Conservation (phyloP, 1,284 basidiomycete species). For the Schizophyllum amplum region DNA sequence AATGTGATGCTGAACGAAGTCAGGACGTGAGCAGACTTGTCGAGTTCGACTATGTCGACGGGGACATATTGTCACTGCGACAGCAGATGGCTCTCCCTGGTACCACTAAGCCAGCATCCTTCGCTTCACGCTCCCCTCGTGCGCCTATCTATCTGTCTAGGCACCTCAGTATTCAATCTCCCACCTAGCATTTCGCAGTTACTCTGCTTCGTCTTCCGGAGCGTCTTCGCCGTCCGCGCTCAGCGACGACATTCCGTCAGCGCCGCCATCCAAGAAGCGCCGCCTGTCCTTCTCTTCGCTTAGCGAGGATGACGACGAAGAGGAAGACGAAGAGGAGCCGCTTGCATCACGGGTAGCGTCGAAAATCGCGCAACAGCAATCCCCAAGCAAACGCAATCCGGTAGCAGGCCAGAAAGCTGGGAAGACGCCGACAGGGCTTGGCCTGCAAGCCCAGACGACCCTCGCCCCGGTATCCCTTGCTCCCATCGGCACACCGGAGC, state of each 20-base stretch:
- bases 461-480: constrained; percentile 22
- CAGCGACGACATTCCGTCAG: constrained; percentile 33
- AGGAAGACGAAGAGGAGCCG: constrained; percentile 45
- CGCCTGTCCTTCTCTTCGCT: constrained; percentile 44
- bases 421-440: constrained; percentile 37
- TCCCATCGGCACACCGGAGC: constrained; percentile 27
- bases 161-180: background rate
- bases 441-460: background rate
- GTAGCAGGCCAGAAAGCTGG: constrained; percentile 37
- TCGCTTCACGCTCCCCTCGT: background rate
- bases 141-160: background rate
- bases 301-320: constrained; percentile 47
- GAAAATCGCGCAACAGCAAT: constrained; percentile 21
- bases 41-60: constrained; percentile 71
- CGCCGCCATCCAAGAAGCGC: constrained; percentile 41
- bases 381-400: constrained; percentile 17
- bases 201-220: constrained; percentile 34
- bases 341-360: constrained; percentile 44
- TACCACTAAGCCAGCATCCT: constrained; percentile 19
- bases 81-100: constrained; percentile 59
- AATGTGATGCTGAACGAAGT: background rate
- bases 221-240: constrained; percentile 42
- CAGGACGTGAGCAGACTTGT: constrained; percentile 72
- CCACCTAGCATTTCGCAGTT: background rate
- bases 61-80: constrained; percentile 61